Conservation (phyloP, 2,329 filamentous ascomycete genomes). For the Neonectria hederae region DNA sequence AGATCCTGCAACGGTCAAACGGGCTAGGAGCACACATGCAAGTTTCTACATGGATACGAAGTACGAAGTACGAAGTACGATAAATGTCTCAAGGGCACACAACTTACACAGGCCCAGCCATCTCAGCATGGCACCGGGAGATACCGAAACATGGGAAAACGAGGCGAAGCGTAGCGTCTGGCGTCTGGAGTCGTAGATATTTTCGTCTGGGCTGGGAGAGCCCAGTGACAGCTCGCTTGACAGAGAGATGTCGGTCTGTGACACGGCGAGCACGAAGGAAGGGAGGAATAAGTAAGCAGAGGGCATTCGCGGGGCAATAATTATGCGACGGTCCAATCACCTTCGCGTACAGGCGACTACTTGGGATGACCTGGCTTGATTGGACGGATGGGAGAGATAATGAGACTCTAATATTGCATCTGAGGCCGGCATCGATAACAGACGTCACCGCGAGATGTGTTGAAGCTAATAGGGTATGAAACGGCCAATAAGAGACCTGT, state of each 20-base stretch:
- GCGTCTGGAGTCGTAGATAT: not conserved
- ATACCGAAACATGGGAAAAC: not conserved
- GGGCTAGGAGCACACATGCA: not conserved
- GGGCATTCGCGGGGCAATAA: not conserved
- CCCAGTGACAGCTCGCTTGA: not conserved
- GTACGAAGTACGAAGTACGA: not conserved
- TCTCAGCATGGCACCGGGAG: not conserved
- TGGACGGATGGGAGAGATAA: not conserved
- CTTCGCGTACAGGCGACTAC: not conserved
- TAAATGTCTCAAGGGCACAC: conserved; percentile 6
- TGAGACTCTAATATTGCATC: not conserved
- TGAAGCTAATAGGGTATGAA: too few species aligned
- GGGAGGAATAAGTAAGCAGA: not conserved
- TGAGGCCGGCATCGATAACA: not conserved
- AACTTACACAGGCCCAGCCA: not conserved
- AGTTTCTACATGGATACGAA: not conserved
- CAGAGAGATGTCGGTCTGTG: not conserved
- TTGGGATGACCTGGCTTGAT: not conserved
- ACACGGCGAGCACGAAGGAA: not conserved
- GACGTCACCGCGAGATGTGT: not conserved
- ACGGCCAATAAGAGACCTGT: not conserved
- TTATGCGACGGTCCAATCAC: not conserved
- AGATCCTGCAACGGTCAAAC: conserved; percentile 5
- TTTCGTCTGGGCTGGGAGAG: not conserved
- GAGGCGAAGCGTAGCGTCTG: not conserved